Conservation (phyloP, 2,329 filamentous ascomycete species). For the Sarocladiaceae sp. region DNA sequence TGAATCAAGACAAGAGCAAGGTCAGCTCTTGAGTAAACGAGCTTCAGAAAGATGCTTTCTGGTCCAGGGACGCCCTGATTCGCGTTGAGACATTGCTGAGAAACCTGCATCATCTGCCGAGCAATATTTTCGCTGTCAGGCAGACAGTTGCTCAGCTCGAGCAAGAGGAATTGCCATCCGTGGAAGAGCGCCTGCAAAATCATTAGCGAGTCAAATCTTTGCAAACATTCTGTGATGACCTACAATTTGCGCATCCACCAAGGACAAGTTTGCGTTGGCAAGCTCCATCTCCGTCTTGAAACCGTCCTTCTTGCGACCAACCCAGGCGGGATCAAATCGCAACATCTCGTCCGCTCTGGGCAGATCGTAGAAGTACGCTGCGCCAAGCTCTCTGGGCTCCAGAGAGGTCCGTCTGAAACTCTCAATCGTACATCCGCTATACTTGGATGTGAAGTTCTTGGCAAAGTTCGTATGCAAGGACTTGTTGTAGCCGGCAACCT, state of each 20-base stretch:
- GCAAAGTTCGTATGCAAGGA: conserved; percentile 82
- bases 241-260: conserved; percentile 88
- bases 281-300: conserved; percentile 77
- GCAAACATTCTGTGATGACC: conserved; percentile 24
- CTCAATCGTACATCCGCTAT: conserved; percentile 63
- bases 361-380: conserved; percentile 79
- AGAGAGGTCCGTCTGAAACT: conserved; percentile 75
- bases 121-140: conserved; percentile 49
- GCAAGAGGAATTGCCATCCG: conserved; percentile 81
- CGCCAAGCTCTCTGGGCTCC: conserved; percentile 59
- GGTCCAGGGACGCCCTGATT: conserved; percentile 69
- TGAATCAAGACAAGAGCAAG: conserved; percentile 79
- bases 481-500: conserved; percentile 76
- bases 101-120: conserved; percentile 66
- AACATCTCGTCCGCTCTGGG: conserved; percentile 70
- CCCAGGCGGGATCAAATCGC: conserved; percentile 72
- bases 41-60: conserved; percentile 72
- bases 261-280: conserved; percentile 84
- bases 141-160: conserved; percentile 70
- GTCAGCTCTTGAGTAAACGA: conserved; percentile 71
- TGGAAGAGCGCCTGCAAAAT: conserved; percentile 66
- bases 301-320: conserved; percentile 59
- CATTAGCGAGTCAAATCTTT: conserved; percentile 13
- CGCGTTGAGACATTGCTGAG: conserved; percentile 68
- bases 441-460: conserved; percentile 76